Conservation (phyloP, 202 grass and related monocot genomes). For the Schoenoplectus tabernaemontani region DNA sequence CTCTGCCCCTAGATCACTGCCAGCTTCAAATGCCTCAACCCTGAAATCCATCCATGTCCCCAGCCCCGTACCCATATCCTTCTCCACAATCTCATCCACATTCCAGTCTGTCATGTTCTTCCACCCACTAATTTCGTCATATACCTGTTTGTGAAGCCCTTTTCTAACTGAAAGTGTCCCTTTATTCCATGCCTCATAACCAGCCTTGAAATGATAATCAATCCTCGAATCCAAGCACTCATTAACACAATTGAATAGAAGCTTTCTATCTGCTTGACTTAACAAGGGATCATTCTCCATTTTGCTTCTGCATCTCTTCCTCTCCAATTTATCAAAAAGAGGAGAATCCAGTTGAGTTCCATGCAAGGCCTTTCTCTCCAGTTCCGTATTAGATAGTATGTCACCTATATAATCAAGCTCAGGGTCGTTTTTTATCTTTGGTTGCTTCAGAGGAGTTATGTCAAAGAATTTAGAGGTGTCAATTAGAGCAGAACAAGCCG, state of each 20-base stretch:
- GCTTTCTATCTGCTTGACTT: slow-evolving; percentile 25
- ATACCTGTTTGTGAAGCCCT: slow-evolving; percentile 34
- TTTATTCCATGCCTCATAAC: slow-evolving; percentile 72
- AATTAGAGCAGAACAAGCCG: slow-evolving; percentile 33
- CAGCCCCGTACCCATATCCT: slow-evolving; percentile 64
- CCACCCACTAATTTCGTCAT: slow-evolving; percentile 49
- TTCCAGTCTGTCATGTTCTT: slow-evolving; percentile 54
- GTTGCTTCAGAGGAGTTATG: slow-evolving; percentile 18
- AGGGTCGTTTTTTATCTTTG: slow-evolving; percentile 20
- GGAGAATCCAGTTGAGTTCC: slow-evolving; percentile 35
- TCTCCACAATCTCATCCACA: slow-evolving; percentile 67
- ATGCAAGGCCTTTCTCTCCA: slow-evolving; percentile 31
- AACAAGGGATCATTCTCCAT: slow-evolving; percentile 16
- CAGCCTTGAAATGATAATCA: slow-evolving; percentile 44
- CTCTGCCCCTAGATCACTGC: slow-evolving; percentile 39
- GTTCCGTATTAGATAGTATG: slow-evolving; percentile 33
- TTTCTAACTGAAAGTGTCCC: slow-evolving; percentile 31
- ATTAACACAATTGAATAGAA: slow-evolving; percentile 54
- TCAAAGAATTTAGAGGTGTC: slow-evolving; percentile 37
- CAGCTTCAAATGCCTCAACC: slow-evolving; percentile 47
- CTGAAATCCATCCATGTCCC: slow-evolving; percentile 67
- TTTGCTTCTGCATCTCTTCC: slow-evolving; percentile 20
- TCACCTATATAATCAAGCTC: slow-evolving; percentile 54
- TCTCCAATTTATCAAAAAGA: slow-evolving; percentile 46
- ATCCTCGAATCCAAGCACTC: slow-evolving; percentile 53